Evolutionary conservation across 2,329 filamentous ascomycete species (phyloP), one percentile per base, ranked within the genome.

Genomic region (Cadophora malorum): DNA sequence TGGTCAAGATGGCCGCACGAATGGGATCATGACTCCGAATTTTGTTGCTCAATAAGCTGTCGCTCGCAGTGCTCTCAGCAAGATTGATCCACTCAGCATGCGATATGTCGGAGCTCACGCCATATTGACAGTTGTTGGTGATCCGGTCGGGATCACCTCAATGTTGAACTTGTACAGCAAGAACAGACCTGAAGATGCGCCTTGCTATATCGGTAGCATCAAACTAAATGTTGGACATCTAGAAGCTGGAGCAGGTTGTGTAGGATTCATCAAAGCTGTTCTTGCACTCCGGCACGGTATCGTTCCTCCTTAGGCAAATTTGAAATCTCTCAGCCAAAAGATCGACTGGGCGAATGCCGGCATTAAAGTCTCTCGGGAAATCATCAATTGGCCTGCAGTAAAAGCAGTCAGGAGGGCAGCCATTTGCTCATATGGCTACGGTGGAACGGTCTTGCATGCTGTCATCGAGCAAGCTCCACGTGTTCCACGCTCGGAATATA

Each of bases 1-100:
- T 45, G 88, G 87, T 67, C 83, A 85, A 66, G 81, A 83, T 67
- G 89, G 89, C 2, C 79, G 81, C 21, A 89, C 87, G 0, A 80
- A 74, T 21, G 85, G 85, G 0, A 84, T 88, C 68, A 87, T 85
- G 0, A 80, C 85, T 74, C 87, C 87, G 0, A 87, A 78, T 63
- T 74, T 77, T 1, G 66, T 73, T 1, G 81, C 83, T 1, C 85
- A 87, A 55, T 69, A 65, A 23, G 31, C n/a, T 23, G 35, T 67
- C 21, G 68, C 70, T 5, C 58, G 70, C 14, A 25, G 61, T 9
- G 67, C 66, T 19, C 64, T 68, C n/a, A 53, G 23, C 41, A 55
- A 31, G 19, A 59, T 70, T 0, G 69, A 76, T 31, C 49, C 69
- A 9, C 33, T 52, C 12, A 35, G 73, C 12, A 81, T 79, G 0